Evolutionary conservation across 495 filamentous ascomycete species (phyloP).

Genomic region (Aspergillus wentii): DNA sequence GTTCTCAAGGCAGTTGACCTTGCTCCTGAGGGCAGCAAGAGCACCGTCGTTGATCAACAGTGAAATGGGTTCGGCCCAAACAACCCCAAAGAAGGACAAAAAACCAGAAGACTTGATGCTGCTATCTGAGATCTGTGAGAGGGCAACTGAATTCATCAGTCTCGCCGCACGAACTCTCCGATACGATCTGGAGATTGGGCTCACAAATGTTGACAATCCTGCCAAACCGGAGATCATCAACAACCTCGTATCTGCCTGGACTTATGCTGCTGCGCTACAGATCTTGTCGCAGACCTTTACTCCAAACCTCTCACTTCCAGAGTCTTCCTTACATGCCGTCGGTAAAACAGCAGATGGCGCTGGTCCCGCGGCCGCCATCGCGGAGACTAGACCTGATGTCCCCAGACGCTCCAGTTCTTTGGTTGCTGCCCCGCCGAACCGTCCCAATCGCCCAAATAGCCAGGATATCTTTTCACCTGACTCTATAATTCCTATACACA

Average conservation of each 20-base stretch:
- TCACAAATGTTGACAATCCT: conserved; percentile 27
- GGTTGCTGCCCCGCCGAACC: conserved; percentile 14
- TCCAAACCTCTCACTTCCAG: conserved; percentile 59
- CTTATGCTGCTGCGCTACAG: conserved; percentile 71
- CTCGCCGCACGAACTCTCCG: conserved; percentile 72
- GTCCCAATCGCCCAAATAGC: conserved; percentile 24
- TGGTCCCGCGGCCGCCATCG: conserved; percentile 6
- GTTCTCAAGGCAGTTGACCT: conserved; percentile 79
- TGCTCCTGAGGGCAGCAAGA: conserved; percentile 81
- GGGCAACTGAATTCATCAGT: conserved; percentile 76
- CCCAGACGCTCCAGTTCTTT: conserved; percentile 44
- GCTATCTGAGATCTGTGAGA: conserved; percentile 73
- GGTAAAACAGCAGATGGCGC: conserved; percentile 21
- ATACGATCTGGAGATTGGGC: conserved; percentile 55
- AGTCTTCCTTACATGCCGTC: conserved; percentile 44
- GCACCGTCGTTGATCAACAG: conserved; percentile 30
- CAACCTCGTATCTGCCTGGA: conserved; percentile 81
- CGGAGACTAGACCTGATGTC: conserved; percentile 42
- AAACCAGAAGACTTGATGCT: conserved; percentile 71
- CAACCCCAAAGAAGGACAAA: conserved; percentile 22
- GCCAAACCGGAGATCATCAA: conserved; percentile 57
- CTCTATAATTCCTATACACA: conserved; percentile 13
- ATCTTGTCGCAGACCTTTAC: conserved; percentile 73
- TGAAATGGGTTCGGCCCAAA: conserved; percentile 11
- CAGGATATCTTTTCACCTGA: conserved; percentile 28